Base-by-base conservation (phyloP, 2,329 filamentous ascomycete species). In the Ploettnerulaceae sp. region DNA sequence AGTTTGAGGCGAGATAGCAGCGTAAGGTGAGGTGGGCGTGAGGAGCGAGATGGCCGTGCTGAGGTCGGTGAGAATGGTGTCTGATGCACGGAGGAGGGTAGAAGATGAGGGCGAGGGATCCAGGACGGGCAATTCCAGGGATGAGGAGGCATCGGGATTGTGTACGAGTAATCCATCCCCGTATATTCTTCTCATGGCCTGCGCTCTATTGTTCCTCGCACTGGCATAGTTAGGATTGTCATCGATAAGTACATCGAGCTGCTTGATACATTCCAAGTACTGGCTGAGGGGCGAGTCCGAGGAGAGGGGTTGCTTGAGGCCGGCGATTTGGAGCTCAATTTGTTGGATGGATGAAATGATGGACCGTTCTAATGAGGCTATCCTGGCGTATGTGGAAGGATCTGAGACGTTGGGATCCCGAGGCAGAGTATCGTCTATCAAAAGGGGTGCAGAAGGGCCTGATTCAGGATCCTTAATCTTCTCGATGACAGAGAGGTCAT, bases 141-240 rank as follows among this genome's bases (percentile, higher is more conserved):
- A 17, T 7, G 26, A n/a, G n/a, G 26, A 12, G 6, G 29, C 17
- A 1, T 7, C 24, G 25, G 28, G 26, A n/a, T 31, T 33, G 18
- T 63, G 57, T 26, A 80, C 63, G 17, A 83, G 65, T 60, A 81
- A 70, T 2, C 69, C 67, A 59, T 85, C 81, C 8, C 81, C 82
- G 52, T 83, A 80, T 46, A 81, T 66, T 37, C 82, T 70, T 17
- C 83, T 69, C 22, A 76, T 57, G 7, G 82, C 73, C 63, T 90
- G 86, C 2, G 82, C 86, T 39, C 85, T 75, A 65, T 91, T 90
- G 62, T 89, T 85, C 48, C 79, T 76, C 5, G 81, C 83, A 53
- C 82, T 86, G 17, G 85, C 84, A 64, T 90, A 90, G 24, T 69
- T 65, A 3, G 85, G 82, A 43, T 79, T 63, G 18, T 75, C 65